phyloP scores from a whole-genome alignment of 495 filamentous ascomycete species.

The Aspergillus baeticus region DNA sequence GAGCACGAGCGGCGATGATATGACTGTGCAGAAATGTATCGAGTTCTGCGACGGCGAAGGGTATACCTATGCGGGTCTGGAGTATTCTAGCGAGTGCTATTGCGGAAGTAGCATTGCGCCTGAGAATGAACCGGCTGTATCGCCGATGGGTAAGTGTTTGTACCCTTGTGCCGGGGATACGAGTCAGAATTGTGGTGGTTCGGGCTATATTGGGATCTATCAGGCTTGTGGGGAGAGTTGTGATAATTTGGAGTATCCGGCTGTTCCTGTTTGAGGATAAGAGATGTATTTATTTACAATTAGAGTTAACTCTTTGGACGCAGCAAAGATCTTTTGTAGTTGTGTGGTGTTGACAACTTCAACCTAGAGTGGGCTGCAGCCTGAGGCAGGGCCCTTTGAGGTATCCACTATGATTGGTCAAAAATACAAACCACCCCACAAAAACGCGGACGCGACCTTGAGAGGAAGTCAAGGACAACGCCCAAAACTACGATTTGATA shows the following conservation, averaged over 20 bases:
- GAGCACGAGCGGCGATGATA: neutral
- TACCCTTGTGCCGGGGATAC: neutral
- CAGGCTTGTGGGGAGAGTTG: neutral
- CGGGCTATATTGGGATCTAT: conserved; percentile 8
- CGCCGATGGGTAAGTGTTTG: conserved; percentile 8
- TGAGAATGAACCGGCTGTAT: neutral
- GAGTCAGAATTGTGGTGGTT: conserved; percentile 5
- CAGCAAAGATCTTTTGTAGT: too few relatives aligned
- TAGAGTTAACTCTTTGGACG: too few relatives aligned
- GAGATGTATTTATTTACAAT: too few relatives aligned
- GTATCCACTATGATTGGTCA: too few relatives aligned
- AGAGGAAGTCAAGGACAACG: too few relatives aligned
- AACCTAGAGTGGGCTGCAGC: too few relatives aligned
- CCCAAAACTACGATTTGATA: too few relatives aligned
- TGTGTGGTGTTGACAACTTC: too few relatives aligned
- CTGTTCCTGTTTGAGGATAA: conserved; percentile 3
- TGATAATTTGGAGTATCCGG: neutral
- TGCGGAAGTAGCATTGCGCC: neutral
- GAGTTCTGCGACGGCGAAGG: neutral
- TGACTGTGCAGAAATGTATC: conserved; percentile 3
- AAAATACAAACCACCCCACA: too few relatives aligned
- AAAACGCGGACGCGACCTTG: too few relatives aligned
- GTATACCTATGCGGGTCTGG: conserved; percentile 2
- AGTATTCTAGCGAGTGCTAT: neutral
- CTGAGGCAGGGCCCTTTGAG: too few relatives aligned